phyloP scores from a whole-genome alignment of 257 asterid species.

The Phtheirospermum japonicum region DNA sequence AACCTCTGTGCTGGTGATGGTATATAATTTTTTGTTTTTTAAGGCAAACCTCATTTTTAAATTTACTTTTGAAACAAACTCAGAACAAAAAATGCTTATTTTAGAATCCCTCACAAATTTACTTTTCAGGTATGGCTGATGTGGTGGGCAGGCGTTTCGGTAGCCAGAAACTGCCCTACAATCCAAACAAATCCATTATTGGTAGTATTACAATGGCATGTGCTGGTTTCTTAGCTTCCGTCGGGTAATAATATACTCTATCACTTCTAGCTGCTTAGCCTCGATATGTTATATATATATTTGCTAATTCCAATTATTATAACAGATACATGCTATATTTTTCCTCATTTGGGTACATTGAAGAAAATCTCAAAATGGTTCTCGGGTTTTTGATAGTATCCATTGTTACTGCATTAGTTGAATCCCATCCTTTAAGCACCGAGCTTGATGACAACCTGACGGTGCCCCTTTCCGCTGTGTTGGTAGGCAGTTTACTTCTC shows the following conservation, averaged over 20 bases:
- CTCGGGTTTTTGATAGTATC: conserved; percentile 62
- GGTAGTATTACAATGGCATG: conserved; percentile 77
- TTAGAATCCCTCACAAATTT: conserved; percentile 5
- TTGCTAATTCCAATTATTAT: not conserved
- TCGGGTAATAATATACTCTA: conserved; percentile 54
- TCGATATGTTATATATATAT: not conserved
- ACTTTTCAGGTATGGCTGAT: conserved; percentile 75
- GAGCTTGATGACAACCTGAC: conserved; percentile 86
- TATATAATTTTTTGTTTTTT: conserved; percentile 37
- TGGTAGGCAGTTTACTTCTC: conserved; percentile 62
- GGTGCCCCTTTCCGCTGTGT: conserved; percentile 64
- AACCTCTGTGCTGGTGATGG: conserved; percentile 98
- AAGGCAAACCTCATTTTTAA: not conserved
- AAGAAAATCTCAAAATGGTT: conserved; percentile 57
- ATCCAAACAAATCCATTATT: conserved; percentile 57
- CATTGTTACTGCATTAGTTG: conserved; percentile 70
- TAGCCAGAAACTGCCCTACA: conserved; percentile 73
- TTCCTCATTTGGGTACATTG: conserved; percentile 67
- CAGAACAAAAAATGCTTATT: conserved; percentile 11
- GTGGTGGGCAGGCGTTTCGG: conserved; percentile 84
- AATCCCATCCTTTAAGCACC: conserved; percentile 86
- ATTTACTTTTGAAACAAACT: not conserved
- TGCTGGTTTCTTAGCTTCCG: conserved; percentile 80
- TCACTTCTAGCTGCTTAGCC: conserved; percentile 18
- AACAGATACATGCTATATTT: conserved; percentile 85